A percentile compares a stretch with the other conserved stretches of the same genome.
phyloP scores from a whole-genome alignment of 495 filamentous ascomycete species.

The Daldinia concentrica region DNA sequence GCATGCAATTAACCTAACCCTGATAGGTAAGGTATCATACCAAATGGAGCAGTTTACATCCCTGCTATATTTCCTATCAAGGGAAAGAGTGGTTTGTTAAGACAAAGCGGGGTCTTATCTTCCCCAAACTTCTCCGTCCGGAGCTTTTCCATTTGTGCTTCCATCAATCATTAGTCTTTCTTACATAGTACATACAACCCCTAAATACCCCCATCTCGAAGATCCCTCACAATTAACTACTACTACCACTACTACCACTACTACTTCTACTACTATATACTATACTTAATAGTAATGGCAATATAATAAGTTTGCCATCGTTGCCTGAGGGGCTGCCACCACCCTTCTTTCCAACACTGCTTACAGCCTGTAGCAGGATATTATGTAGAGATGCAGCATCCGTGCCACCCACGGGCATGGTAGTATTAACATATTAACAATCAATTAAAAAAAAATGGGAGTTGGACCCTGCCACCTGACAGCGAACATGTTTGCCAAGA shows the following conservation, averaged over 20 bases:
- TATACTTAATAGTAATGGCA: constrained; percentile 1
- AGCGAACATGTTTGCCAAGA: constrained; percentile 19
- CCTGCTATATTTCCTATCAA: constrained; percentile 17
- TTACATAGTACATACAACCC: constrained; percentile 7
- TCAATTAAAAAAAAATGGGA: background rate
- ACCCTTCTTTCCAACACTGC: background rate
- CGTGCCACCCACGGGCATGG: constrained; percentile 21
- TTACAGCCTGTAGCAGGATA: constrained; percentile 27
- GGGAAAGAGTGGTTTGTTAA: constrained; percentile 17
- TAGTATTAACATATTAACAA: constrained; percentile 8
- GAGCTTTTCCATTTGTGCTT: constrained; percentile 19
- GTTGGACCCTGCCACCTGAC: background rate
- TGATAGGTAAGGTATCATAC: constrained; percentile 12
- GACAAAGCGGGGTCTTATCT: constrained; percentile 20
- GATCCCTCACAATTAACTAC: background rate
- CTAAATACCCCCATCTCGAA: background rate
- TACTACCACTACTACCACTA: background rate
- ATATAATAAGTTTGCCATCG: constrained; percentile 3
- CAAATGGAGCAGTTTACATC: constrained; percentile 4
- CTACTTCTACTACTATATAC: background rate
- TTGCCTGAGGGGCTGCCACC: background rate
- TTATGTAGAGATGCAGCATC: constrained; percentile 11
- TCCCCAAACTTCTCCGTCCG: constrained; percentile 16
- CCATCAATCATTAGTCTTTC: constrained; percentile 20
- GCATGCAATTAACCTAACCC: constrained; percentile 14